phyloP scores from a whole-genome alignment of 306 rosid species.

The Arachis stenosperma region DNA sequence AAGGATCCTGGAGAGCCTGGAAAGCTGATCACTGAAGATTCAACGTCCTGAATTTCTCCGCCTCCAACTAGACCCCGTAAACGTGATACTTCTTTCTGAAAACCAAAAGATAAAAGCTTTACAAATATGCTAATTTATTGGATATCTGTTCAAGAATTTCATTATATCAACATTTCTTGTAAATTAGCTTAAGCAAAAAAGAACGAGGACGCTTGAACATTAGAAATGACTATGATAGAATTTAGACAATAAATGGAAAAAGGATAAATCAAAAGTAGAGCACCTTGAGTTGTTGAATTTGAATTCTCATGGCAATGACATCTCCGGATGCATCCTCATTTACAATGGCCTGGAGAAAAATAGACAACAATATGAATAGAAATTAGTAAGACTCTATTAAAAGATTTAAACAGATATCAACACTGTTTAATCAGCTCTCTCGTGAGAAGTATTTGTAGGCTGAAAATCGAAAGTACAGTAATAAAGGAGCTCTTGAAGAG shows the following conservation, averaged over 20 bases:
- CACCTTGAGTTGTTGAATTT: conserved; percentile 98
- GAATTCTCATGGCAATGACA: conserved; percentile 92
- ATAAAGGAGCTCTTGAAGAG: conserved; percentile 12
- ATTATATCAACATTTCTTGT: neutral
- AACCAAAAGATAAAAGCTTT: conserved; percentile 10
- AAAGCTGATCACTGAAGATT: conserved; percentile 56
- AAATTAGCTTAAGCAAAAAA: conserved; percentile 2
- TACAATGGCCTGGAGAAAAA: conserved; percentile 77
- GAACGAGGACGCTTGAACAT: neutral
- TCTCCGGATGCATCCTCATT: conserved; percentile 97
- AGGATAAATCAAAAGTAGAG: conserved; percentile 37
- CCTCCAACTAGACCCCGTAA: conserved; percentile 68
- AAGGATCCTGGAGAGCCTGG: conserved; percentile 93
- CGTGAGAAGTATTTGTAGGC: conserved; percentile 8
- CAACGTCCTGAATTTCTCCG: conserved; percentile 72
- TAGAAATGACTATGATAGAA: neutral
- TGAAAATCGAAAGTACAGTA: conserved; percentile 17
- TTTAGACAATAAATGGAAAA: conserved; percentile 8
- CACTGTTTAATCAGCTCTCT: conserved; percentile 1
- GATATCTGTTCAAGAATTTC: conserved; percentile 19
- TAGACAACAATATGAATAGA: conserved; percentile 5
- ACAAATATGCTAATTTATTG: conserved; percentile 13
- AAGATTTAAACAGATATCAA: neutral
- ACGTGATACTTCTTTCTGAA: conserved; percentile 86
- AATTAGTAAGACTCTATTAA: conserved; percentile 17